Base-by-base conservation (phyloP, 116 monocot species). In the Zostera marina region DNA sequence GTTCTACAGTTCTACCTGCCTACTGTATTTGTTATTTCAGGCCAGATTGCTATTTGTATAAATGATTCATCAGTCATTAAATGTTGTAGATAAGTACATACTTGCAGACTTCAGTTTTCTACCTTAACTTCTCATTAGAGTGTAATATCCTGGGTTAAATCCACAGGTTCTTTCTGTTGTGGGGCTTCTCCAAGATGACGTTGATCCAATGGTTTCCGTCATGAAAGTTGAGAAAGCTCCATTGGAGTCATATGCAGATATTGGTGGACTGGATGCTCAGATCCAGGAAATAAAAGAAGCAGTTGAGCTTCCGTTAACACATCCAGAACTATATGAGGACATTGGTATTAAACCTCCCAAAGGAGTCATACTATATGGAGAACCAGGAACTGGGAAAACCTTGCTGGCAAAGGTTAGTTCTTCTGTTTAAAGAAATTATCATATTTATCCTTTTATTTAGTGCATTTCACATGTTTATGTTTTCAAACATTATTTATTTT, bases 181-280 rank as follows among this genome's bases (percentile, higher is more conserved):
- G 44, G 92, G 92, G 12, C 77, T 92, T 56, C 72, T 93, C 39
- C 93, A 93, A 75, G 93, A 93, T 73, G 93, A 92, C 52, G 92
- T 92, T 65, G 92, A 92, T 66, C 92, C 92, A 23, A 92, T 92
- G 92, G 92, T 92, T 41, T 92, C 92, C 44, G 92, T 92, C 40
- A 92, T 92, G 92, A 92, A 92, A 76, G 92, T 92, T 21, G 92
- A 87, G 42, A 87, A 92, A 60, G 92, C 92, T 73, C 87, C 87
- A 54, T 67, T 92, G 42, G 87, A 93, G 64, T 93, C 93, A 15
- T 93, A 93, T 75, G 93, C 88, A 56, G 93, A 93, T 68, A 93
- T 93, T 73, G 93, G 93, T 74, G 93, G 93, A 1, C 54, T 93
- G 59, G 93, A 93, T 76, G 76, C 87, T 56, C 88, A 93, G 66